These are phyloP conservation scores for Allantophomopsis cytisporea DNA, from an alignment of 2,329 filamentous ascomycete species.

Conservation along the genomic window DNA sequence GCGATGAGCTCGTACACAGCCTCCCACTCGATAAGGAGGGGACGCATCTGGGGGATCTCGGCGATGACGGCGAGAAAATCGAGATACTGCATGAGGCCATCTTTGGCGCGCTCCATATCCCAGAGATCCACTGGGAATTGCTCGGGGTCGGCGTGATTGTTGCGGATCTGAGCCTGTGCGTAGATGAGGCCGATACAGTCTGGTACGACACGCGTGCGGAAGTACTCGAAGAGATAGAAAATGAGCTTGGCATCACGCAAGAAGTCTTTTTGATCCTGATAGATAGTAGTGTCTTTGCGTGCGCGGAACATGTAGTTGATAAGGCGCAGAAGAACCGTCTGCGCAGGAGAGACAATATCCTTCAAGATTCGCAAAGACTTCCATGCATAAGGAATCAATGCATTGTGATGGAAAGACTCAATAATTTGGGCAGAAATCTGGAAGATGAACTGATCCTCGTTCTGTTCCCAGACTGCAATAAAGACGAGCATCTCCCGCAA, in stretches of 20 bases:
- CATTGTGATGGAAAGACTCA: constrained; percentile 80
- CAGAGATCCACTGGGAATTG: constrained; percentile 92
- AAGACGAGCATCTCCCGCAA: constrained; percentile 87
- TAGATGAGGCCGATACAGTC: constrained; percentile 93
- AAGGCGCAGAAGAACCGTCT: constrained; percentile 83
- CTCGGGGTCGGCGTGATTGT: constrained; percentile 58
- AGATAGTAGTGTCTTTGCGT: constrained; percentile 23
- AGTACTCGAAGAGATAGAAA: constrained; percentile 86
- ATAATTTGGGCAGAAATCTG: constrained; percentile 95
- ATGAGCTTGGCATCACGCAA: constrained; percentile 48
- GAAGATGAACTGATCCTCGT: constrained; percentile 87
- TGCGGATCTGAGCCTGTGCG: constrained; percentile 79
- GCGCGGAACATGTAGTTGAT: constrained; percentile 80
- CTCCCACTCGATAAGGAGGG: constrained; percentile 83
- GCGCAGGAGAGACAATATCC: constrained; percentile 89
- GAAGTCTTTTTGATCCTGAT: constrained; percentile 37
- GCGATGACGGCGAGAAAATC: constrained; percentile 87
- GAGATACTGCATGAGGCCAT: constrained; percentile 86
- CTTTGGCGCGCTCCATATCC: constrained; percentile 96
- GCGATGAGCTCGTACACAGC: constrained; percentile 80
- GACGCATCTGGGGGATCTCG: constrained; percentile 71
- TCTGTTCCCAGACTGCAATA: constrained; percentile 92
- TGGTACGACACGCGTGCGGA: constrained; percentile 83
- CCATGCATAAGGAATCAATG: constrained; percentile 83
- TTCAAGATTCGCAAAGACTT: constrained; percentile 84